A percentile compares a stretch with the other conserved stretches of the same genome.
These are phyloP conservation scores for Mycogone perniciosa DNA, from an alignment of 2,329 filamentous ascomycete genomes.

Conservation along the genomic window DNA sequence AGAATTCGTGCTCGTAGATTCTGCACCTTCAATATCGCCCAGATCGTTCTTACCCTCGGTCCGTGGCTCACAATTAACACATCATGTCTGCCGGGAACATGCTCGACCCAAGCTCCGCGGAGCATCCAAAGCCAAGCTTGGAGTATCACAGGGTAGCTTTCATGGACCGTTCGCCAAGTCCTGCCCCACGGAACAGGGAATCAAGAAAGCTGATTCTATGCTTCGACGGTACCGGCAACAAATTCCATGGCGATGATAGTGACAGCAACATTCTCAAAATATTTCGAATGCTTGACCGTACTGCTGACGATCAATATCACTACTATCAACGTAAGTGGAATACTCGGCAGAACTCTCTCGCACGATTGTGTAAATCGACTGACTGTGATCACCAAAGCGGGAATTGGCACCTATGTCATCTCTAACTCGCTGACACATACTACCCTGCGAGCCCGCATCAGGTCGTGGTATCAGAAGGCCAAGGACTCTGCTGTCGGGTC, in stretches of 20 bases:
- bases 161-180: slow-evolving; percentile 10
- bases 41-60: slow-evolving; percentile 3
- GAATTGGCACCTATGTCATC: slow-evolving; percentile 68
- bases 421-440: slow-evolving; percentile 54
- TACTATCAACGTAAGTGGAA: slow-evolving; percentile 53
- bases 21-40: slow-evolving; percentile 5
- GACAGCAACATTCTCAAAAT: slow-evolving; percentile 65
- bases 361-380: slow-evolving; percentile 32
- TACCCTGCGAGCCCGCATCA: slow-evolving; percentile 48
- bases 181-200: slow-evolving; percentile 14
- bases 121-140: slow-evolving; percentile 4
- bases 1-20: background rate
- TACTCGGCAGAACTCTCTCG: background rate
- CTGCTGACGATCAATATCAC: slow-evolving; percentile 54
- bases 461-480: slow-evolving; percentile 63
- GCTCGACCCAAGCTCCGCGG: slow-evolving; percentile 14
- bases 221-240: slow-evolving; percentile 59
- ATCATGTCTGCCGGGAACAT: slow-evolving; percentile 8
- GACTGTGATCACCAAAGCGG: slow-evolving; percentile 35
- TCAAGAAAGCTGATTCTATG: slow-evolving; percentile 50
- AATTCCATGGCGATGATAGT: slow-evolving; percentile 56
- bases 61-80: slow-evolving; percentile 2
- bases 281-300: slow-evolving; percentile 62
- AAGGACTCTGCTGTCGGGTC: slow-evolving; percentile 76
- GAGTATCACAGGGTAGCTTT: slow-evolving; percentile 7